Percentiles rank a stretch among this genome's conserved stretches.
These are phyloP conservation scores for Verticillium tricorpus DNA, from an alignment of 2,329 filamentous ascomycete species.

Conservation along the genomic window DNA sequence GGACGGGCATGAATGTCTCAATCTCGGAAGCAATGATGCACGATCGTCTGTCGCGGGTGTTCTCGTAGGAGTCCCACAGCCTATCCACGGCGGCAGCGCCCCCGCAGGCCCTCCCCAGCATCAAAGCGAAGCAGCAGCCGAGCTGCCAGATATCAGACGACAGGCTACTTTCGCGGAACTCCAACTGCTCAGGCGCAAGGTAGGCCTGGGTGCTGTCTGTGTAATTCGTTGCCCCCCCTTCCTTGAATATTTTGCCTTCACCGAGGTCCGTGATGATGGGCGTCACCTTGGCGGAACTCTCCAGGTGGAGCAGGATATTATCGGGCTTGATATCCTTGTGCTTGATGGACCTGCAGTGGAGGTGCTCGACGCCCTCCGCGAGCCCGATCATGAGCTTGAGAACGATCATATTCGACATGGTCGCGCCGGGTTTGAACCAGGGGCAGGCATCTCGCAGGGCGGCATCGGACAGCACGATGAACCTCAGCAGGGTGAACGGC, in stretches of 20 bases:
- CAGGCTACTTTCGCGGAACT: slow-evolving; percentile 2
- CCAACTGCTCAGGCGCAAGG: slow-evolving; percentile 7
- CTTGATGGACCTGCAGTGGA: slow-evolving; percentile 8
- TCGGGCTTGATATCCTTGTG: slow-evolving; percentile 14
- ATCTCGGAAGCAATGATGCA: background rate
- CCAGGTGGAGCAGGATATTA: slow-evolving; percentile 9
- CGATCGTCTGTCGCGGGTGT: background rate
- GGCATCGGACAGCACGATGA: background rate
- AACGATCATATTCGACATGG: background rate
- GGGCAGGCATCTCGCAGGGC: background rate
- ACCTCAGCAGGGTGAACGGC: slow-evolving; percentile 6
- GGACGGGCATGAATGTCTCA: background rate
- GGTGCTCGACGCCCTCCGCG: slow-evolving; percentile 4
- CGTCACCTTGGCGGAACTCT: background rate
- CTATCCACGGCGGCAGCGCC: background rate
- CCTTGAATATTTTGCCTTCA: background rate
- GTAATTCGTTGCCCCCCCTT: slow-evolving; percentile 3
- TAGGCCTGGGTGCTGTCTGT: background rate
- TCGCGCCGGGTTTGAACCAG: background rate
- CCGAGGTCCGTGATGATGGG: slow-evolving; percentile 4
- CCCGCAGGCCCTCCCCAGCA: slow-evolving; percentile 2
- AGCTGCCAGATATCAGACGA: slow-evolving; percentile 11
- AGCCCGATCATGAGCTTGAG: slow-evolving; percentile 7
- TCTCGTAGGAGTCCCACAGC: background rate
- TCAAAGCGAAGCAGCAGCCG: slow-evolving; percentile 11